Evolutionary conservation across 768 basidiomycete species (phyloP).

Genomic region (Candolleomyces eurysporus): DNA sequence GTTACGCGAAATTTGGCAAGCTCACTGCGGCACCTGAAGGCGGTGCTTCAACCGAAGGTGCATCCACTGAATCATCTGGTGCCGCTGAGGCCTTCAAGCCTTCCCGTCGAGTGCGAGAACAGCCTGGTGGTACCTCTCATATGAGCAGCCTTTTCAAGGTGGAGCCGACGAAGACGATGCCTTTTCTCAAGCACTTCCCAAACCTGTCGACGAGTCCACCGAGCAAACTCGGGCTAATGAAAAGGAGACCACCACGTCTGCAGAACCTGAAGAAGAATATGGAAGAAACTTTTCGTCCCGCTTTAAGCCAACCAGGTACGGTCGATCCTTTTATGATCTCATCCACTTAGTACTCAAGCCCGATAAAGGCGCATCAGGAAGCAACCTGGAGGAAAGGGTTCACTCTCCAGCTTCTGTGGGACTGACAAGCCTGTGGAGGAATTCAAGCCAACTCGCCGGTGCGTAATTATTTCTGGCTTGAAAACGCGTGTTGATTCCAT

Average conservation of each 20-base stretch:
- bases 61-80: conserved; percentile 10
- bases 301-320: conserved; percentile 51
- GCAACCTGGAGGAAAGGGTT: conserved; percentile 43
- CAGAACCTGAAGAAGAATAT: conserved; percentile 25
- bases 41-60: not conserved
- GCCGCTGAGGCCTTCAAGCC: conserved; percentile 43
- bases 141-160: conserved; percentile 43
- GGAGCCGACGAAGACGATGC: conserved; percentile 59
- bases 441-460: conserved; percentile 74
- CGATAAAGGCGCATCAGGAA: conserved; percentile 40
- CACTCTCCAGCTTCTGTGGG: conserved; percentile 46
- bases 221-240: not conserved
- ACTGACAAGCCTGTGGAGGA: conserved; percentile 32
- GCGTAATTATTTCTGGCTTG: conserved; percentile 5
- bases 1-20: conserved; percentile 72
- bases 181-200: conserved; percentile 53
- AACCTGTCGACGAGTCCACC: conserved; percentile 9
- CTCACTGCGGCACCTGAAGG: conserved; percentile 24
- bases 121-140: conserved; percentile 47
- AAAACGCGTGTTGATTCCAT: conserved; percentile 6
- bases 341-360: not conserved
- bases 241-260: conserved; percentile 1
- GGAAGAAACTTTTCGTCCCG: conserved; percentile 35
- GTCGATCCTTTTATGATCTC: conserved; percentile 9
- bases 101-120: conserved; percentile 54